Percentiles rank a stretch among this genome's conserved stretches.
These are phyloP conservation scores for Leccinum subgranulosum DNA, from an alignment of 768 basidiomycete genomes.

Conservation along the genomic window DNA sequence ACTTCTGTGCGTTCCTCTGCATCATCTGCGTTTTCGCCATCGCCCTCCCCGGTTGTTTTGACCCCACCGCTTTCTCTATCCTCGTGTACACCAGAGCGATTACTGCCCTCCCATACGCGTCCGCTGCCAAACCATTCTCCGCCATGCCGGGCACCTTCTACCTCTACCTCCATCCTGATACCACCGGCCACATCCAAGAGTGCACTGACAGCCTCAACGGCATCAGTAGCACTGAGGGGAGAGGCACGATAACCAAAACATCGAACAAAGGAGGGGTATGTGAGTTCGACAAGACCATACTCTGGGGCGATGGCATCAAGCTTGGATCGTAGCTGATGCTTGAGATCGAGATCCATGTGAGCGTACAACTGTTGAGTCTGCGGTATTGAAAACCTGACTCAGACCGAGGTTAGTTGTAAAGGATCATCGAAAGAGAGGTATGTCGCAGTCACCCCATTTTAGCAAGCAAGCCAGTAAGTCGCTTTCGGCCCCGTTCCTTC, in stretches of 20 bases:
- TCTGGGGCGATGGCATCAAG: constrained; percentile 90
- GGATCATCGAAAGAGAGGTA: neutral
- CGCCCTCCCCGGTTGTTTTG: constrained; percentile 22
- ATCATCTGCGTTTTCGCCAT: constrained; percentile 28
- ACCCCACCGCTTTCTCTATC: constrained; percentile 25
- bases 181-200: constrained; percentile 90
- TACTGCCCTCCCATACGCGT: constrained; percentile 65
- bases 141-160: constrained; percentile 83
- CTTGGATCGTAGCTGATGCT: constrained; percentile 72
- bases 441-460: constrained; percentile 86
- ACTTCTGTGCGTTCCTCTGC: constrained; percentile 46
- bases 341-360: constrained; percentile 97
- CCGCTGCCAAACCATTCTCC: constrained; percentile 96
- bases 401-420: constrained; percentile 8
- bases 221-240: constrained; percentile 89
- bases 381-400: constrained; percentile 78
- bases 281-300: constrained; percentile 89
- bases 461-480: constrained; percentile 85
- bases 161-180: constrained; percentile 85
- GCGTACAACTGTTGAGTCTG: constrained; percentile 93
- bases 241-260: constrained; percentile 88
- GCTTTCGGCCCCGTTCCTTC: constrained; percentile 91
- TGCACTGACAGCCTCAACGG: constrained; percentile 84
- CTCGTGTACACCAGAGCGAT: constrained; percentile 33
- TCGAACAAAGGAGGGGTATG: constrained; percentile 91